Conservation (phyloP, 805 yeast genomes). For the Candida boleticola region DNA sequence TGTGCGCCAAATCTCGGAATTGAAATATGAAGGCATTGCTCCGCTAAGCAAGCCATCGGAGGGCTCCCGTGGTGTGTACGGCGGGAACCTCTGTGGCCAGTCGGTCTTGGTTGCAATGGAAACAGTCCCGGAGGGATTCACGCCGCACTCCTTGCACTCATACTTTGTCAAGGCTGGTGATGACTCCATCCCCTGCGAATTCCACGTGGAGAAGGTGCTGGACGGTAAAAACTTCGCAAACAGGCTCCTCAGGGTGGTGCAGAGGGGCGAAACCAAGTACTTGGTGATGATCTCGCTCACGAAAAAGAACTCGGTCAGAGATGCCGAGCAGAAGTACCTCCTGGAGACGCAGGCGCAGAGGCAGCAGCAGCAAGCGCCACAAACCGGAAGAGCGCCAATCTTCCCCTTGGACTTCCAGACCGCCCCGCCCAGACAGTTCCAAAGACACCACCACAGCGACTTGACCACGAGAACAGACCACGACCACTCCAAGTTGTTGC, state of each 20-base stretch:
- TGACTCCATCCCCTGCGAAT: conserved; percentile 26
- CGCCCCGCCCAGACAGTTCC: conserved; percentile 20
- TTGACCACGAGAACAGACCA: conserved; percentile 12
- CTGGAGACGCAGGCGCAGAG: conserved; percentile 5
- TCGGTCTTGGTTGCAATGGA: conserved; percentile 36
- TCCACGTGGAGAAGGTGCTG: conserved; percentile 32
- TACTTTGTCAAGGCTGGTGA: conserved; percentile 39
- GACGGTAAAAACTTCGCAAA: conserved; percentile 37
- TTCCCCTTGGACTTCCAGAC: conserved; percentile 30
- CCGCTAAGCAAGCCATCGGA: conserved; percentile 21
- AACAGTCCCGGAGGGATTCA: conserved; percentile 25
- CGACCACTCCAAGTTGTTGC: conserved; percentile 15
- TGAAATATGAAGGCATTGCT: conserved; percentile 12
- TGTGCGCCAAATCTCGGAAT: conserved; percentile 10
- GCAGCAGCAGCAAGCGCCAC: conserved; percentile 1
- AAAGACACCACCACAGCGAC: conserved; percentile 20
- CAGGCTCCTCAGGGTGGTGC: conserved; percentile 28
- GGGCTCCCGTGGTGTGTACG: conserved; percentile 35
- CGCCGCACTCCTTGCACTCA: conserved; percentile 42
- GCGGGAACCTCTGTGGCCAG: conserved; percentile 38
- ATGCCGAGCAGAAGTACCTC: conserved; percentile 12
- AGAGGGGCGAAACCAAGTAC: conserved; percentile 28
- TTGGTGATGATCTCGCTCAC: conserved; percentile 37
- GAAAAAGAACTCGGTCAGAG: conserved; percentile 23
- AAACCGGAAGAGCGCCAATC: background rate